phyloP scores from a whole-genome alignment of 116 monocot species.

The Papilionanthe hybrid region DNA sequence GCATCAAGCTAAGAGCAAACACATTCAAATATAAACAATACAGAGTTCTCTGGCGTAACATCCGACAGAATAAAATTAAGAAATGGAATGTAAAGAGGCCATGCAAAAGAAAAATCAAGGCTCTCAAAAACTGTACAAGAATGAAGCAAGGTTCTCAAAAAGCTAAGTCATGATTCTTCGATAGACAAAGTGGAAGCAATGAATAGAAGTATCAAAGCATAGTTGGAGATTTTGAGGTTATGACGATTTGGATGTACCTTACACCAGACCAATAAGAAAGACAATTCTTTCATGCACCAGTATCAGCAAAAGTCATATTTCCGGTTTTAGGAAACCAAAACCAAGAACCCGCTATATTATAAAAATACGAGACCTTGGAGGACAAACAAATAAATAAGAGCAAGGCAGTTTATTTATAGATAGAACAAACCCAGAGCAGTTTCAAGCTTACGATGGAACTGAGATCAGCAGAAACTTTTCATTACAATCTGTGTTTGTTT shows the following conservation, averaged over 20 bases:
- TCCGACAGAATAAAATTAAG: not conserved
- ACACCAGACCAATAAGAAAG: not conserved
- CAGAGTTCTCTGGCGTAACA: not conserved
- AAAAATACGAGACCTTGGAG: not conserved
- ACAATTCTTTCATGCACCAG: not conserved
- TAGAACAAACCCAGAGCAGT: not conserved
- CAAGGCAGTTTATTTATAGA: not conserved
- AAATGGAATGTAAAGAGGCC: not conserved
- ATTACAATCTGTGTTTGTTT: not conserved
- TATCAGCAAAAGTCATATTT: not conserved
- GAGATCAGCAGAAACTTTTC: not conserved
- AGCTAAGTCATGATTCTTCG: slow-evolving; percentile 1
- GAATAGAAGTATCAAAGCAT: not conserved
- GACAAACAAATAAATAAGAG: not conserved
- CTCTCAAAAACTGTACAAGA: not conserved
- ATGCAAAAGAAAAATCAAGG: not conserved
- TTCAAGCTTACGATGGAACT: not conserved
- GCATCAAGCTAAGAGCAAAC: not conserved
- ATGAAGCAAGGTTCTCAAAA: not conserved
- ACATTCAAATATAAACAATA: not conserved
- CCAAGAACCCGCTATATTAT: not conserved
- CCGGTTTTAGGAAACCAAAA: not conserved
- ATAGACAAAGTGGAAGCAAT: not conserved
- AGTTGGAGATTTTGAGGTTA: not conserved
- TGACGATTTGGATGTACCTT: not conserved